phyloP scores from a whole-genome alignment of 2,329 filamentous ascomycete genomes.

The Penicillium sp. region DNA sequence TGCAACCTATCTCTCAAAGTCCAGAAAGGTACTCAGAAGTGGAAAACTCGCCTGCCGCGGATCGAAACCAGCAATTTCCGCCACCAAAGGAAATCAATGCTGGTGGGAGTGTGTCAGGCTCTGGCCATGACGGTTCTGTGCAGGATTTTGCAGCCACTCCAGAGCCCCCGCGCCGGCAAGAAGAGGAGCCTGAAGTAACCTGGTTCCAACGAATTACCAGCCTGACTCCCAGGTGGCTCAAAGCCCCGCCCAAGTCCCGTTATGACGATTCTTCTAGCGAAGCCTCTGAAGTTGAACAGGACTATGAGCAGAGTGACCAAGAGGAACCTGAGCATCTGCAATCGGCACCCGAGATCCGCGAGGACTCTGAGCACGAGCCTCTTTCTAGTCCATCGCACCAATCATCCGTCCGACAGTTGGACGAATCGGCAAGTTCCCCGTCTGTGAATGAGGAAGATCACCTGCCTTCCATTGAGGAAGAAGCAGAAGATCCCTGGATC shows the following conservation, averaged over 20 bases:
- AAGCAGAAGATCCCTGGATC: background rate
- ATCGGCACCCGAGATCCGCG: conserved; percentile 14
- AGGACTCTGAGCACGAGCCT: conserved; percentile 17
- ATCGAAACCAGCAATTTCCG: background rate
- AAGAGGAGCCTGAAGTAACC: conserved; percentile 26
- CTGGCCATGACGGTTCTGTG: conserved; percentile 13
- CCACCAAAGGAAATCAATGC: conserved; percentile 10
- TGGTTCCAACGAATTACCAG: conserved; percentile 40
- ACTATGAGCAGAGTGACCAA: conserved; percentile 19
- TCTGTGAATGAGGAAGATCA: conserved; percentile 3
- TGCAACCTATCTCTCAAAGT: conserved; percentile 27
- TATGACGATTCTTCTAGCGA: conserved; percentile 18
- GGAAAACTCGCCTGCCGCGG: conserved; percentile 14
- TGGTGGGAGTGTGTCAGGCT: conserved; percentile 13
- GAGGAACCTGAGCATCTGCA: conserved; percentile 15
- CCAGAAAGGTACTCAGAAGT: conserved; percentile 24
- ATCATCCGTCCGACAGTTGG: conserved; percentile 12
- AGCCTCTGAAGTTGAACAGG: conserved; percentile 15
- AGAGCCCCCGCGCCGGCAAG: conserved; percentile 13
- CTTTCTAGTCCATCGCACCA: conserved; percentile 10
- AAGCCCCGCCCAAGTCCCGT: conserved; percentile 26
- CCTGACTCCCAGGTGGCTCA: conserved; percentile 37
- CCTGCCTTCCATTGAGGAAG: conserved; percentile 8
- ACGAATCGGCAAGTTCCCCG: conserved; percentile 11
- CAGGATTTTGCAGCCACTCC: conserved; percentile 26